A percentile compares a stretch with the other conserved stretches of the same genome.
phyloP scores from a whole-genome alignment of 2,329 filamentous ascomycete genomes.

The Calonectria honghensis region DNA sequence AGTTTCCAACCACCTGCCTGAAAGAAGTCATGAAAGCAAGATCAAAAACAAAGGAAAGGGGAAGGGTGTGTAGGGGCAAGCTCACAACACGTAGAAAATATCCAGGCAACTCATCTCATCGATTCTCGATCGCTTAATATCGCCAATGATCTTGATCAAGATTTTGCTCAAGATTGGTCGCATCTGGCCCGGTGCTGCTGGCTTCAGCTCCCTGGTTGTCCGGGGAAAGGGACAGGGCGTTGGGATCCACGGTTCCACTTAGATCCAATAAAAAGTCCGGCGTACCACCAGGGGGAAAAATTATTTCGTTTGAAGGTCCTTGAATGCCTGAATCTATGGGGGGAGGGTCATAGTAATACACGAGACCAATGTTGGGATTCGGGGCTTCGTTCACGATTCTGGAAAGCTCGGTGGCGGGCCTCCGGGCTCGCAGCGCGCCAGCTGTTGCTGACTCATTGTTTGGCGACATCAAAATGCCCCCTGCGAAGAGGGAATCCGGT shows the following conservation, averaged over 20 bases:
- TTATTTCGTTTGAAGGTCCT: not conserved
- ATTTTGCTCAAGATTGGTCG: not conserved
- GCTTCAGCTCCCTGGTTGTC: not conserved
- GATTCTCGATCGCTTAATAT: not conserved
- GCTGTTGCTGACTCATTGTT: not conserved
- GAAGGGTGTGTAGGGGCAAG: not conserved
- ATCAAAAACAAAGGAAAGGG: not conserved
- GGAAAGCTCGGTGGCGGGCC: not conserved
- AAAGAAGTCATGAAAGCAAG: not conserved
- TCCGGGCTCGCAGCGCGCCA: no score
- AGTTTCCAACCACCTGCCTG: not conserved
- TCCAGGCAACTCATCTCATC: not conserved
- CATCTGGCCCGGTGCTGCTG: not conserved
- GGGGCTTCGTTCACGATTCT: no score
- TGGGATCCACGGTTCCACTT: not conserved
- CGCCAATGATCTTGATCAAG: not conserved
- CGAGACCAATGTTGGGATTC: not conserved
- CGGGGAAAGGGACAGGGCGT: not conserved
- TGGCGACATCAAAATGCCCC: not conserved
- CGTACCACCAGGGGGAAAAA: not conserved
- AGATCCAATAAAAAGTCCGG: not conserved
- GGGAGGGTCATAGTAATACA: not conserved
- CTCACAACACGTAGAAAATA: not conserved
- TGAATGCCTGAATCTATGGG: rapidly evolving
- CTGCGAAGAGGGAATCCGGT: not conserved